Evolutionary conservation across 2,329 filamentous ascomycete genomes (phyloP).

Genomic region (Hypoxylon sp.): DNA sequence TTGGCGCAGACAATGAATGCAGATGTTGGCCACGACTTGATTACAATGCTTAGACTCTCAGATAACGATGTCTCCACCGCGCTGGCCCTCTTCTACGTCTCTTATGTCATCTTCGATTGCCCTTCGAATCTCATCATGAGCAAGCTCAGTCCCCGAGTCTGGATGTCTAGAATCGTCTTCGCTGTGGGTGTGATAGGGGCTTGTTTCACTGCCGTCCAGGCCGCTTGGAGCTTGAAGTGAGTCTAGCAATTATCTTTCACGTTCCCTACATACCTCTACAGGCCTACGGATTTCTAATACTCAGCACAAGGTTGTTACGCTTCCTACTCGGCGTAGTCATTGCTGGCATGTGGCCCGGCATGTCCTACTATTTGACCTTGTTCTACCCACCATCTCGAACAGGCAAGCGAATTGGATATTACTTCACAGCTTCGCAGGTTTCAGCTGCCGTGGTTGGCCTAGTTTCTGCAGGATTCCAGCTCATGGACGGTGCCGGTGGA

Average conservation of each 20-base stretch:
- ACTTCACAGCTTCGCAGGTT: constrained; percentile 89
- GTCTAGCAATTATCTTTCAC: constrained; percentile 44
- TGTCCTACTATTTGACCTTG: constrained; percentile 91
- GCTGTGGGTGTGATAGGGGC: constrained; percentile 86
- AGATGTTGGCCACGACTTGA: constrained; percentile 78
- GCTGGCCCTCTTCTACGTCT: constrained; percentile 89
- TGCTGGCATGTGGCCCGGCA: constrained; percentile 94
- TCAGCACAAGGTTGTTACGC: constrained; percentile 71
- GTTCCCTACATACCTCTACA: no score
- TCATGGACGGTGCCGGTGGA: constrained; percentile 84
- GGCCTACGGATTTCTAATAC: constrained; percentile 37
- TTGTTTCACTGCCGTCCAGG: constrained; percentile 84
- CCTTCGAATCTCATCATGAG: constrained; percentile 93
- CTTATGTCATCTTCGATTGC: constrained; percentile 90
- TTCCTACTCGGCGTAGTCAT: constrained; percentile 88
- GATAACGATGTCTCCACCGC: constrained; percentile 85
- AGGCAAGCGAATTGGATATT: constrained; percentile 88
- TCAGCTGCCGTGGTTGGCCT: constrained; percentile 90
- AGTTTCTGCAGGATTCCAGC: constrained; percentile 90
- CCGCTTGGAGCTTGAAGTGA: constrained; percentile 86
- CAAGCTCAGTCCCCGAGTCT: constrained; percentile 83
- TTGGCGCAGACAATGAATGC: constrained; percentile 95
- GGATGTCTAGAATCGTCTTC: constrained; percentile 93
- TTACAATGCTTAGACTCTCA: constrained; percentile 74
- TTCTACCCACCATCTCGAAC: constrained; percentile 91